These are phyloP conservation scores for Tylopilus orsonianus DNA, from an alignment of 1,284 basidiomycete species.

Conservation along the genomic window DNA sequence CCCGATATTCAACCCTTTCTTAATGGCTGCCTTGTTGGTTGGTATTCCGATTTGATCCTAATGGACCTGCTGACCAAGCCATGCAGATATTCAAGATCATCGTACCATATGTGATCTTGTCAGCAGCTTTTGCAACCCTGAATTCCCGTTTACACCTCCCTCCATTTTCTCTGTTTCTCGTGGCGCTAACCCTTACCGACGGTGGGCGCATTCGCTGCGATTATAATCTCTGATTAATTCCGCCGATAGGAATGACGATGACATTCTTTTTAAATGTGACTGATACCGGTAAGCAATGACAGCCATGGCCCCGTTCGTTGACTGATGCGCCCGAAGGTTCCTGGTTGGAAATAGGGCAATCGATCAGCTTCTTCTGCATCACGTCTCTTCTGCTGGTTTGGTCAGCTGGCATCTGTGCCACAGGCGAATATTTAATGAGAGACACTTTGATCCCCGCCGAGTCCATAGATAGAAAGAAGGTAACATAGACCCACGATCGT, in stretches of 20 bases:
- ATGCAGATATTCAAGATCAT: constrained; percentile 80
- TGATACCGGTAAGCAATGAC: constrained; percentile 57
- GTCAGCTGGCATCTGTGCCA: constrained; percentile 72
- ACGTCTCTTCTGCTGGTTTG: constrained; percentile 78
- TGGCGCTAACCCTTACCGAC: constrained; percentile 74
- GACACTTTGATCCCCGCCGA: constrained; percentile 25
- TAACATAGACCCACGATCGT: constrained; percentile 29
- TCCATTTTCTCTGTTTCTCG: constrained; percentile 74
- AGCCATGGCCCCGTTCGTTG: constrained; percentile 1
- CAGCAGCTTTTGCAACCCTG: constrained; percentile 65
- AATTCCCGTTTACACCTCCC: constrained; percentile 67
- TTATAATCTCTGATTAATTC: constrained; percentile 8
- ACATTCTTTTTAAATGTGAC: constrained; percentile 84
- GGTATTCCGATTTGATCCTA: constrained; percentile 19
- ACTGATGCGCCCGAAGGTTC: constrained; percentile 48
- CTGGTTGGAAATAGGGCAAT: constrained; percentile 89
- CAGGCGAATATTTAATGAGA: constrained; percentile 66
- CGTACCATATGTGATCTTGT: constrained; percentile 76
- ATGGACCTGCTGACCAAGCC: constrained; percentile 1
- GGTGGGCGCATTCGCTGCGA: constrained; percentile 41
- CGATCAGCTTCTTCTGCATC: constrained; percentile 87
- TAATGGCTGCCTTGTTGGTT: constrained; percentile 76
- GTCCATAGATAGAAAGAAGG: constrained; percentile 22
- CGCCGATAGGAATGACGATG: constrained; percentile 65
- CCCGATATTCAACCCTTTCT: constrained; percentile 84